These are phyloP conservation scores for Fraxinus angustifolia DNA, from an alignment of 305 asterid genomes.

Conservation along the genomic window DNA sequence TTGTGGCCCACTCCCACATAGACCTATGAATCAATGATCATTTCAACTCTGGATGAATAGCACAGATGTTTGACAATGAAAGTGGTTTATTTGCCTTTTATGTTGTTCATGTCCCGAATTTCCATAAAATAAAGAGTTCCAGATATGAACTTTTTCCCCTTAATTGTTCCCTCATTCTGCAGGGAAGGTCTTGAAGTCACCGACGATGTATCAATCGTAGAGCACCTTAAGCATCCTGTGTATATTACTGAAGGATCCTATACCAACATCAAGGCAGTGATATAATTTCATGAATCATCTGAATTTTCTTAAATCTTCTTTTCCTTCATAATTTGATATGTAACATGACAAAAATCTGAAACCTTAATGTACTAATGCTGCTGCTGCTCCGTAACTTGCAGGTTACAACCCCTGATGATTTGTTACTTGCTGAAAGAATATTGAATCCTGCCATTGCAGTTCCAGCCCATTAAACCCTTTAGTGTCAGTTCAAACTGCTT, in stretches of 20 bases:
- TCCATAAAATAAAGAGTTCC: not conserved
- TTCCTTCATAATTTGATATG: not conserved
- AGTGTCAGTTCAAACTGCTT: not conserved
- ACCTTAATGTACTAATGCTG: not conserved
- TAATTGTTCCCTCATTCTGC: constrained; percentile 18
- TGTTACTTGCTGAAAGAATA: constrained; percentile 90
- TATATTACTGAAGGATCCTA: constrained; percentile 92
- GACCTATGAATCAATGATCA: not conserved
- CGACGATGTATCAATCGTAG: constrained; percentile 94
- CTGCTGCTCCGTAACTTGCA: constrained; percentile 29
- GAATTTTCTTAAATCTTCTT: not conserved
- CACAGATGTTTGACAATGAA: not conserved
- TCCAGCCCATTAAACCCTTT: constrained; percentile 13
- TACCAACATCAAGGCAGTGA: constrained; percentile 88
- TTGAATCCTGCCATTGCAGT: constrained; percentile 44
- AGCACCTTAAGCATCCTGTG: constrained; percentile 86
- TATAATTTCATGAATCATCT: not conserved
- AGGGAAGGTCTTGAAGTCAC: constrained; percentile 97
- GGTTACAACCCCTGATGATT: constrained; percentile 97
- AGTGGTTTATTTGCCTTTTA: not conserved
- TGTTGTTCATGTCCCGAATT: not conserved
- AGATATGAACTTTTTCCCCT: not conserved
- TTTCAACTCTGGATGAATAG: not conserved
- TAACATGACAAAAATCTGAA: not conserved
- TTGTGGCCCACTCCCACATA: not conserved